Evolutionary conservation across 2,329 filamentous ascomycete genomes (phyloP).

Genomic region (Pseudogymnoascus sp.): DNA sequence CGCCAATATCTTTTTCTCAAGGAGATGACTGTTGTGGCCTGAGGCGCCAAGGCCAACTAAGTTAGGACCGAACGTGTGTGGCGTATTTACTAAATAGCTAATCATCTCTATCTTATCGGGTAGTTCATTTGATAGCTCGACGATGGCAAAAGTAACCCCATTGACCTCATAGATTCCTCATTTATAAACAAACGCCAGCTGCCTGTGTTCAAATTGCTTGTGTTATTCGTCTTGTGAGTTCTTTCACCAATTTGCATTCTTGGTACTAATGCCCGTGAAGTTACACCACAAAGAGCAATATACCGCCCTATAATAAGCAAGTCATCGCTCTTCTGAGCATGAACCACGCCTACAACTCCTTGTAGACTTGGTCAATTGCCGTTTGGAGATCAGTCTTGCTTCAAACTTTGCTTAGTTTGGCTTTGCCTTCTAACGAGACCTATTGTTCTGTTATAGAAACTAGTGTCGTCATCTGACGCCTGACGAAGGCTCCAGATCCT

Average conservation of each 20-base stretch:
- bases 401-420: background rate
- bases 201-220: background rate
- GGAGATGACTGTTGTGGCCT: conserved; percentile 8
- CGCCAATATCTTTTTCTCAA: conserved; percentile 11
- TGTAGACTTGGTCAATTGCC: background rate
- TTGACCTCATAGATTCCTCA: conserved; percentile 5
- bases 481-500: background rate
- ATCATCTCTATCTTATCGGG: conserved; percentile 3
- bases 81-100: background rate
- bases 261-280: background rate
- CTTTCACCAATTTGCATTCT: background rate
- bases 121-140: conserved; percentile 6
- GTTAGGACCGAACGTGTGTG: background rate
- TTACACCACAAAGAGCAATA: background rate
- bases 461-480: background rate
- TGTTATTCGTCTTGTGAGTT: background rate
- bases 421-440: background rate
- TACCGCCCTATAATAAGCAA: background rate
- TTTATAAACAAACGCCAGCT: background rate
- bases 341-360: background rate
- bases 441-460: background rate
- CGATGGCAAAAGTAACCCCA: background rate
- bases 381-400: background rate
- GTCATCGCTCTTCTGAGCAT: background rate
- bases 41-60: background rate